Evolutionary conservation across 768 basidiomycete species (phyloP).

Genomic region (Wakefieldia striispora): DNA sequence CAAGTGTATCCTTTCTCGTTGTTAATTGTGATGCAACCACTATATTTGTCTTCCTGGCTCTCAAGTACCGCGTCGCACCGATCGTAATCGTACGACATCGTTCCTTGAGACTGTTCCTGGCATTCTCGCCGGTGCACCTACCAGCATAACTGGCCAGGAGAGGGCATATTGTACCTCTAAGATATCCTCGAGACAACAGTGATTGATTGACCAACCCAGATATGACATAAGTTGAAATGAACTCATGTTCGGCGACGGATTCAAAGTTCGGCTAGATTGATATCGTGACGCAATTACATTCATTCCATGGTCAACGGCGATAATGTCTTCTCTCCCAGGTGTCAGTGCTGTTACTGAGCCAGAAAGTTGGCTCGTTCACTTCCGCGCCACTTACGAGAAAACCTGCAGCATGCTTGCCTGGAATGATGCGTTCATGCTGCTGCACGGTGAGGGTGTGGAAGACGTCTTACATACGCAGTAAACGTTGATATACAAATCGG

Average conservation of each 20-base stretch:
- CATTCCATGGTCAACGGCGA: slow-evolving; percentile 14
- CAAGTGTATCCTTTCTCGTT: slow-evolving; percentile 26
- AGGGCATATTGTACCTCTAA: background rate
- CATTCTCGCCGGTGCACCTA: slow-evolving; percentile 5
- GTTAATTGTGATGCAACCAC: slow-evolving; percentile 31
- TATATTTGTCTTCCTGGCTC: slow-evolving; percentile 28
- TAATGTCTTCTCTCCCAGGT: slow-evolving; percentile 12
- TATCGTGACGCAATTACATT: slow-evolving; percentile 28
- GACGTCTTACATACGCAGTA: slow-evolving; percentile 23
- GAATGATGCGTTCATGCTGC: slow-evolving; percentile 12
- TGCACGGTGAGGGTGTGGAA: slow-evolving; percentile 18
- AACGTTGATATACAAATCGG: slow-evolving; percentile 18
- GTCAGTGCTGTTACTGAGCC: slow-evolving; percentile 15
- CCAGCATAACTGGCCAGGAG: background rate
- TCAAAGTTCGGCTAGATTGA: slow-evolving; percentile 14
- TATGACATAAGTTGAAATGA: slow-evolving; percentile 3
- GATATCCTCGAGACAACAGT: background rate
- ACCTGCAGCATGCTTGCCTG: slow-evolving; percentile 21
- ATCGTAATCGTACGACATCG: slow-evolving; percentile 29
- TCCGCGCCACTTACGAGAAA: slow-evolving; percentile 33
- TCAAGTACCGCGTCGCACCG: slow-evolving; percentile 15
- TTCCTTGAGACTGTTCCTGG: slow-evolving; percentile 23
- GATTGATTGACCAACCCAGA: slow-evolving; percentile 3
- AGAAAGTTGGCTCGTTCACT: slow-evolving; percentile 23
- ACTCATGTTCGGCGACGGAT: background rate